Conservation (phyloP, 768 basidiomycete species). For the Lentinula edodes region DNA sequence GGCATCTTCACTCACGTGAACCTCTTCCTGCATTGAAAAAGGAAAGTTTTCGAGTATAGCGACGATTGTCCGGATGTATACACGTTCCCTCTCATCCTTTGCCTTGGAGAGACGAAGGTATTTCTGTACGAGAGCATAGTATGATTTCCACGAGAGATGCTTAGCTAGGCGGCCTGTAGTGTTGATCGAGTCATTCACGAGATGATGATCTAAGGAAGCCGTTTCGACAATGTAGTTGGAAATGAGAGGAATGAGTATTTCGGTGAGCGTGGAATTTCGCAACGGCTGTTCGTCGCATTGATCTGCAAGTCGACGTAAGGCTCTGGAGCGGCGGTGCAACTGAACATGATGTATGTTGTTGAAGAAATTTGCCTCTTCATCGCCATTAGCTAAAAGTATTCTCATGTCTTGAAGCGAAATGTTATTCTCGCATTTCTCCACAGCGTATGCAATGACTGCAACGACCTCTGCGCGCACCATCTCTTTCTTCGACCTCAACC, state of each 20-base stretch:
- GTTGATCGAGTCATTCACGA: conserved; percentile 85
- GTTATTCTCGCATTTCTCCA: conserved; percentile 57
- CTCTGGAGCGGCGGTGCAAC: conserved; percentile 81
- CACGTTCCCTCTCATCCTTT: conserved; percentile 69
- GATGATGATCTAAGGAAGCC: conserved; percentile 68
- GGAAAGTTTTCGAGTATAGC: conserved; percentile 86
- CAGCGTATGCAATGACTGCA: conserved; percentile 69
- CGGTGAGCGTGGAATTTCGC: conserved; percentile 63
- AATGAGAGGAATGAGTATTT: conserved; percentile 84
- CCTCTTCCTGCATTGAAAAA: conserved; percentile 71
- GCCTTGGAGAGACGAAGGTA: conserved; percentile 66
- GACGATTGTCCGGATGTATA: conserved; percentile 82
- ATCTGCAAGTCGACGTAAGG: conserved; percentile 80
- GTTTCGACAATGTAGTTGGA: conserved; percentile 70
- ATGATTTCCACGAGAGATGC: conserved; percentile 78
- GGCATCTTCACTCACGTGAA: conserved; percentile 24
- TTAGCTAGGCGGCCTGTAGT: conserved; percentile 75
- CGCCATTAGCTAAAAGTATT: conserved; percentile 75
- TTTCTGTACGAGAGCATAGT: conserved; percentile 73
- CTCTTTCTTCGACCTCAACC: conserved; percentile 75
- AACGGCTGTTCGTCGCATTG: conserved; percentile 62
- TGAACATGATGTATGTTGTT: conserved; percentile 94
- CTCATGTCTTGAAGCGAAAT: conserved; percentile 71
- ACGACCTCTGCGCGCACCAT: conserved; percentile 83
- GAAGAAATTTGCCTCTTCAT: conserved; percentile 96